A percentile compares a stretch with the other conserved stretches of the same genome.
phyloP scores from a whole-genome alignment of 441 rosid species.

The Bocquillonia castaneifolia region DNA sequence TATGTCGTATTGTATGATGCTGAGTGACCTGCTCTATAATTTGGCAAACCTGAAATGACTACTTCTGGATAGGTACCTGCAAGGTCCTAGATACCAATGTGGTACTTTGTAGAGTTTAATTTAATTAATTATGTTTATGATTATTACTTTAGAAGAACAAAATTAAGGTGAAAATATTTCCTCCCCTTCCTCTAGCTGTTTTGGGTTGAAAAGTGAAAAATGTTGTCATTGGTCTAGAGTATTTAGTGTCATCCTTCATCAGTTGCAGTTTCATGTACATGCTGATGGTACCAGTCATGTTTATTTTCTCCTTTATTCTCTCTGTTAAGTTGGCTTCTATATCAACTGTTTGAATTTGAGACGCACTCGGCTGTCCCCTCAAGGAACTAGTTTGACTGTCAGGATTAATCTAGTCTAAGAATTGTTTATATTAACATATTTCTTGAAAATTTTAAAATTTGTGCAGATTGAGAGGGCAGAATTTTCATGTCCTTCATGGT shows the following conservation, averaged over 20 bases:
- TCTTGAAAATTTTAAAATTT: conserved; percentile 5
- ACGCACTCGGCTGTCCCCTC: too few species aligned
- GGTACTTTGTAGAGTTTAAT: neutral
- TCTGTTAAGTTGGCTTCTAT: too few species aligned
- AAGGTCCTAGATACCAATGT: neutral
- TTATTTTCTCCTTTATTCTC: too few species aligned
- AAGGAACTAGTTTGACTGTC: too few species aligned
- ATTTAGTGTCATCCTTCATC: too few species aligned
- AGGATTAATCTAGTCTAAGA: neutral
- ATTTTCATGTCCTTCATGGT: conserved; percentile 86
- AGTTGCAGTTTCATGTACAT: too few species aligned
- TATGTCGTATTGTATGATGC: neutral
- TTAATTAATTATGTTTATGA: neutral
- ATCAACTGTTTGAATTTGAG: too few species aligned
- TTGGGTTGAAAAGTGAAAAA: too few species aligned
- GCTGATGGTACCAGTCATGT: too few species aligned
- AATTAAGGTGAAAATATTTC: too few species aligned
- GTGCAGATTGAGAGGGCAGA: conserved; percentile 80
- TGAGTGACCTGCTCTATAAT: neutral
- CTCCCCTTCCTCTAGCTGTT: too few species aligned
- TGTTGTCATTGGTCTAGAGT: too few species aligned
- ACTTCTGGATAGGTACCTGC: neutral
- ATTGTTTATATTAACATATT: neutral
- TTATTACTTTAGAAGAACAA: neutral
- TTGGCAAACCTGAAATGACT: neutral